These are phyloP conservation scores for Camellia oleifera DNA, from an alignment of 179 eudicot genomes.

Conservation along the genomic window DNA sequence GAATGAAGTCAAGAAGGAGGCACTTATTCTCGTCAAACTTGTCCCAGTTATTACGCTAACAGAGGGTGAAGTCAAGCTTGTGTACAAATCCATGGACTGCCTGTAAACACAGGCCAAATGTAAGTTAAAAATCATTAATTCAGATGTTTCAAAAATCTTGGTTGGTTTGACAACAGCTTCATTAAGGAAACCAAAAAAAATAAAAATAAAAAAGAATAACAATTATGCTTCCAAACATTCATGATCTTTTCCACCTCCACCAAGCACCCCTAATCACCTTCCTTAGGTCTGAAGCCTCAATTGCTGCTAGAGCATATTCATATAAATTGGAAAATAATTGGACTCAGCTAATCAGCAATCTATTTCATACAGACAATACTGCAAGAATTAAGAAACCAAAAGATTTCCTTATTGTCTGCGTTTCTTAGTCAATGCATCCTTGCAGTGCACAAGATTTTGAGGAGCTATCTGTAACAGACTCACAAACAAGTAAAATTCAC, in stretches of 20 bases:
- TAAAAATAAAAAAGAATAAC: not conserved
- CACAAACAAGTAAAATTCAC: too few relatives aligned
- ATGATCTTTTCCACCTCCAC: not conserved
- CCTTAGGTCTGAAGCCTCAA: not conserved
- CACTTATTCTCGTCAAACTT: constrained; percentile 1
- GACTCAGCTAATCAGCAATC: too few relatives aligned
- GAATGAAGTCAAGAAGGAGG: constrained; percentile 25
- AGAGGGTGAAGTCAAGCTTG: constrained; percentile 34
- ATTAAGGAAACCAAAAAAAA: not conserved
- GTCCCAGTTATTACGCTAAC: constrained; percentile 26
- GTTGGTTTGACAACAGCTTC: not conserved
- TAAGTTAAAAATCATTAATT: not conserved
- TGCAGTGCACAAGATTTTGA: too few relatives aligned
- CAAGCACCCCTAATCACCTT: not conserved
- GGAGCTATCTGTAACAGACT: too few relatives aligned
- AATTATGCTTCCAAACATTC: not conserved
- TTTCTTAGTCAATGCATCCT: too few relatives aligned
- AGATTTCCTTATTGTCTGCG: too few relatives aligned
- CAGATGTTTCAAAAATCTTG: not conserved
- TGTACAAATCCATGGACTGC: constrained; percentile 51
- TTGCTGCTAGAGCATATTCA: not conserved
- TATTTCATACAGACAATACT: too few relatives aligned
- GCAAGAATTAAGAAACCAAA: too few relatives aligned
- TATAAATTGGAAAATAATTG: too few relatives aligned
- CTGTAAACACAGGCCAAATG: constrained; percentile 22